phyloP scores from a whole-genome alignment of 2,329 filamentous ascomycete species.

The Cladosporium colombiae region DNA sequence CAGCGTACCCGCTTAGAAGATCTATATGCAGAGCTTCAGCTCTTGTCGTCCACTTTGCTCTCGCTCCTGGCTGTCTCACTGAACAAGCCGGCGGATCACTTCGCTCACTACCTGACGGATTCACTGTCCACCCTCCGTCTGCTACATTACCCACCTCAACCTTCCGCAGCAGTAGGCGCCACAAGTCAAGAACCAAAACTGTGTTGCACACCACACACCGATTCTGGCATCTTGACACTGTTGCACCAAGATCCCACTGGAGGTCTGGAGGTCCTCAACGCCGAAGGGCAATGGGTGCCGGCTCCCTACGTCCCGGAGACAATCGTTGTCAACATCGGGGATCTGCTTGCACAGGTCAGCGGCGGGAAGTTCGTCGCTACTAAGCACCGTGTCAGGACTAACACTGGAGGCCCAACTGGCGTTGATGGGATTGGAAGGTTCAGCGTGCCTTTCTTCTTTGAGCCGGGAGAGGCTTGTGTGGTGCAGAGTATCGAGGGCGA shows the following conservation, averaged over 20 bases:
- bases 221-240: slow-evolving; percentile 51
- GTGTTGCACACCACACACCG: slow-evolving; percentile 44
- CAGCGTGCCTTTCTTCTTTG: slow-evolving; percentile 52
- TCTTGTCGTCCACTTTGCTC: slow-evolving; percentile 41
- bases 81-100: slow-evolving; percentile 42
- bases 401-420: slow-evolving; percentile 23
- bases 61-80: slow-evolving; percentile 44
- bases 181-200: slow-evolving; percentile 27
- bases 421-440: slow-evolving; percentile 39
- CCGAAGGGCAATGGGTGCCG: slow-evolving; percentile 44
- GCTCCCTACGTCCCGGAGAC: slow-evolving; percentile 45
- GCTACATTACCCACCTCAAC: slow-evolving; percentile 46
- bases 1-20: slow-evolving; percentile 36
- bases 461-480: slow-evolving; percentile 46
- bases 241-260: slow-evolving; percentile 51
- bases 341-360: slow-evolving; percentile 46
- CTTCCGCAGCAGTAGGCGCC: slow-evolving; percentile 21
- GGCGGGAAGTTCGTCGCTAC: slow-evolving; percentile 49
- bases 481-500: slow-evolving; percentile 41
- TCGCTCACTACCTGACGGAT: slow-evolving; percentile 44
- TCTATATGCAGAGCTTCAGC: slow-evolving; percentile 44
- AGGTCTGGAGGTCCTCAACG: slow-evolving; percentile 50
- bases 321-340: slow-evolving; percentile 49
- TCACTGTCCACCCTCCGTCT: slow-evolving; percentile 49
- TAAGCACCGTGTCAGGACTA: slow-evolving; percentile 45